phyloP scores from a whole-genome alignment of 345 rosid genomes.

The Gossypium rotundifolium region DNA sequence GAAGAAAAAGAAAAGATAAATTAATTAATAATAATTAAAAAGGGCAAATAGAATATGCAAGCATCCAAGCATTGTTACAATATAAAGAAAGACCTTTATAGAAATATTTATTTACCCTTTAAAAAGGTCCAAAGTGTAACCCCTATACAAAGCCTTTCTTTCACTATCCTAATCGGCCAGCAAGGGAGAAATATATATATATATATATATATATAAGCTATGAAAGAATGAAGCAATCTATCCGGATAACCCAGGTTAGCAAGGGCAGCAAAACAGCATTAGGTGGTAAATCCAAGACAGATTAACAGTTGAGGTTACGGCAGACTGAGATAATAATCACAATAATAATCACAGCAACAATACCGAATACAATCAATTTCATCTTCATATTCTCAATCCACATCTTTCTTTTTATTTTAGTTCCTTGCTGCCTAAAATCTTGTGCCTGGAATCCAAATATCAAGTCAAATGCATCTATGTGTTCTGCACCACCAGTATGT shows the following conservation, averaged over 20 bases:
- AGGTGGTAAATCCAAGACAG: neutral
- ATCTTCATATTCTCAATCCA: conserved; percentile 95
- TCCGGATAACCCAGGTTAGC: conserved; percentile 13
- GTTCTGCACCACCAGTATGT: neutral
- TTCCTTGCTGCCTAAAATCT: conserved; percentile 87
- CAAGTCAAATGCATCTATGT: neutral
- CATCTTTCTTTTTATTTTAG: conserved; percentile 84
- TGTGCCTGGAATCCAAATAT: conserved; percentile 55
- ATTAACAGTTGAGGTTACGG: conserved; percentile 70
- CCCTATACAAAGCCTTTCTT: conserved; percentile 27
- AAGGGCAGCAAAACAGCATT: conserved; percentile 2
- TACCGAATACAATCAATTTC: conserved; percentile 70
- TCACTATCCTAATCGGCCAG: conserved; percentile 11
- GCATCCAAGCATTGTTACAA: conserved; percentile 12
- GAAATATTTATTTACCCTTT: conserved; percentile 15
- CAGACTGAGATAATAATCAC: conserved; percentile 63
- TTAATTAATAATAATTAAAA: neutral
- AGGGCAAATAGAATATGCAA: neutral
- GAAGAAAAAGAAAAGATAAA: neutral
- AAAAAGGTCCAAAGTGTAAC: conserved; percentile 17
- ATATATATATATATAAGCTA: too few species aligned
- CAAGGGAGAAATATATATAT: neutral
- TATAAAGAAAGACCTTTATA: neutral
- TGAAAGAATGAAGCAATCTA: too few species aligned
- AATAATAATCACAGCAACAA: conserved; percentile 56